These are phyloP conservation scores for Melampsora occidentalis DNA, from an alignment of 1,284 basidiomycete species.

Conservation along the genomic window DNA sequence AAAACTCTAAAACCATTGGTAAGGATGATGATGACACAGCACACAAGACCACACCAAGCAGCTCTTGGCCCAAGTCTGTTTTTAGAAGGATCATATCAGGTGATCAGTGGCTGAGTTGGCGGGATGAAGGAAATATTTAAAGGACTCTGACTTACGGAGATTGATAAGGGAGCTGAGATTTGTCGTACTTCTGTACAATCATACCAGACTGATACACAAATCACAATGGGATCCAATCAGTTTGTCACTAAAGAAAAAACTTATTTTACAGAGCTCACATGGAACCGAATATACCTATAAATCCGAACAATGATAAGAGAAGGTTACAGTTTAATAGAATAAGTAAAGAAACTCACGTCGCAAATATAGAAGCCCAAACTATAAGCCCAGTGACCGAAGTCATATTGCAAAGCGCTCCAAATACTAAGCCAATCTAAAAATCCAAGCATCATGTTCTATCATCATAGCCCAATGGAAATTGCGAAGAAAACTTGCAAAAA, in stretches of 20 bases:
- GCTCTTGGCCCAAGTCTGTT: constrained; percentile 29
- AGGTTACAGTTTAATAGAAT: too few species aligned
- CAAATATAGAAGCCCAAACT: constrained; percentile 78
- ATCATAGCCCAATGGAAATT: too few species aligned
- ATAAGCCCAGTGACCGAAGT: constrained; percentile 61
- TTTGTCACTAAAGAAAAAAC: too few species aligned
- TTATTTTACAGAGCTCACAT: constrained; percentile 16
- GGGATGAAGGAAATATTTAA: neutral
- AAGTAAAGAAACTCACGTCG: constrained; percentile 69
- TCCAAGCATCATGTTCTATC: too few species aligned
- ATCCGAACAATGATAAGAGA: too few species aligned
- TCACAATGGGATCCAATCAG: too few species aligned
- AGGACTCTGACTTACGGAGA: constrained; percentile 52
- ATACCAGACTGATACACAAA: constrained; percentile 62
- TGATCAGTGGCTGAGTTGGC: neutral
- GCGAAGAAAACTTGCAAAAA: too few species aligned
- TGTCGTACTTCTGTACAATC: constrained; percentile 69
- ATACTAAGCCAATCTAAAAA: constrained; percentile 26
- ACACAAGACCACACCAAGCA: constrained; percentile 40
- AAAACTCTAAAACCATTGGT: constrained; percentile 41
- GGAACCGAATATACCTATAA: constrained; percentile 43
- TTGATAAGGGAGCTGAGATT: constrained; percentile 65
- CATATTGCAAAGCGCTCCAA: constrained; percentile 36
- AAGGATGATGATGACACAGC: constrained; percentile 30
- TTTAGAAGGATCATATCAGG: neutral